Evolutionary conservation across 2,329 filamentous ascomycete genomes (phyloP), one percentile per base, ranked within the genome.

Genomic region (Monilinia vaccinii-corymbosi): DNA sequence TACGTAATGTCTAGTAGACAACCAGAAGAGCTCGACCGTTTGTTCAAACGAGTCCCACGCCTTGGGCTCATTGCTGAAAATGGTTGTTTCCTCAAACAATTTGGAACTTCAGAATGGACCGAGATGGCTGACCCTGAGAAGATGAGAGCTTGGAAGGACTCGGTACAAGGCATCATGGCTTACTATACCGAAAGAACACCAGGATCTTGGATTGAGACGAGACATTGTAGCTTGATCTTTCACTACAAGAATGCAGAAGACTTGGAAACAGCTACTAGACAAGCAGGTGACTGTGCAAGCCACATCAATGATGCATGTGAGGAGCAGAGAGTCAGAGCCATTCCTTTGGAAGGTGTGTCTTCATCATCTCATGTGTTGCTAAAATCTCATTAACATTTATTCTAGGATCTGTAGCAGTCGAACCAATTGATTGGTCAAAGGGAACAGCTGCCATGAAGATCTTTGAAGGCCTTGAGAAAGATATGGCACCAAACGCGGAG

Each of bases 301-400:
- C 92, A 97, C 69, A 94, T 97, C 78, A 97, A 97, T 71, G 92
- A 96, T 70, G 89, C 91, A 0, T 96, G 91, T 71, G 87, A 91
- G 71, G 83, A 81, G 59, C 89, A 95, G 73, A 82, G 85, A 36
- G 88, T 97, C 5, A 90, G 91, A 70, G 93, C 93, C 6, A 83
- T 96, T 21, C 87, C 89, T 1, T 78, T 90, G 16, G 89, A 94
- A 60, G 85, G 70, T 71, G 66, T 14, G 61, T 57, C 4, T 18
- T 40, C 7, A 18, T n/a, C 21, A n/a, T 13, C 42, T 60, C 18
- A 9, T 9, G 11, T 5, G n/a, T 55, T 13, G 18, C 42, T 31
- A 48, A 66, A 38, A 8, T n/a, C 21, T 9, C 21, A 18, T 11
- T 60, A 32, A 55, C 9, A 9, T 44, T n/a, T 21, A 25, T 34